A percentile compares a stretch with the other conserved stretches of the same genome.
Evolutionary conservation across 495 filamentous ascomycete species (phyloP).

Genomic region (Xylaria grammica): DNA sequence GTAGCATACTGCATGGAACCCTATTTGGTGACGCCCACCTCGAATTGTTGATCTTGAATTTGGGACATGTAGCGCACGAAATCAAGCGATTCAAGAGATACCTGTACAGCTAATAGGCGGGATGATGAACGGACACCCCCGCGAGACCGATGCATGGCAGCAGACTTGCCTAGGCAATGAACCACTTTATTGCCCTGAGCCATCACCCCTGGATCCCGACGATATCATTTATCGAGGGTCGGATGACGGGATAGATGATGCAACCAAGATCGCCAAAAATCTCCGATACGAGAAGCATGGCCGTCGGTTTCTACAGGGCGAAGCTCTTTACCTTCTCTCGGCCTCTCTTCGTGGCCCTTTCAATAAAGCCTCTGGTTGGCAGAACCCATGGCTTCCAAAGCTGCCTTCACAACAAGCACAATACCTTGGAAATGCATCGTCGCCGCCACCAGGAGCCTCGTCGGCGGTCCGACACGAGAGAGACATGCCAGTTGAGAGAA

Average conservation of each 20-base stretch:
- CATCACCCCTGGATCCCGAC: slow-evolving; percentile 37
- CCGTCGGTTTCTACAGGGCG: slow-evolving; percentile 62
- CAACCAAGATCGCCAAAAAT: slow-evolving; percentile 50
- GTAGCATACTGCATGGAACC: neutral
- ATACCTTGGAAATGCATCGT: slow-evolving; percentile 4
- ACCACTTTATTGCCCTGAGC: slow-evolving; percentile 52
- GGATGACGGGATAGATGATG: slow-evolving; percentile 60
- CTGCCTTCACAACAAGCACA: slow-evolving; percentile 21
- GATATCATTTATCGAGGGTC: slow-evolving; percentile 58
- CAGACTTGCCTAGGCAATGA: slow-evolving; percentile 40
- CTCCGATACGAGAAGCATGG: slow-evolving; percentile 64
- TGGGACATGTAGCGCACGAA: slow-evolving; percentile 13
- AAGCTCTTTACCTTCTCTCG: slow-evolving; percentile 63
- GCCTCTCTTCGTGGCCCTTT: slow-evolving; percentile 69
- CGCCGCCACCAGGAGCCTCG: neutral
- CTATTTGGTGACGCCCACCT: neutral
- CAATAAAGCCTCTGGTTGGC: slow-evolving; percentile 59
- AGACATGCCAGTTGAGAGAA: neutral
- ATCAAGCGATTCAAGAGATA: slow-evolving; percentile 5
- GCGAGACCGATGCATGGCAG: slow-evolving; percentile 19
- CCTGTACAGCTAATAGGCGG: neutral
- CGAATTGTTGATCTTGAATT: neutral
- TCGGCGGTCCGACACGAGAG: neutral
- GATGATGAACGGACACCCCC: slow-evolving; percentile 24
- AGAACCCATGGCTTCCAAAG: slow-evolving; percentile 65